Evolutionary conservation across 2,329 filamentous ascomycete genomes (phyloP).

Genomic region (Fonsecaea monophora): DNA sequence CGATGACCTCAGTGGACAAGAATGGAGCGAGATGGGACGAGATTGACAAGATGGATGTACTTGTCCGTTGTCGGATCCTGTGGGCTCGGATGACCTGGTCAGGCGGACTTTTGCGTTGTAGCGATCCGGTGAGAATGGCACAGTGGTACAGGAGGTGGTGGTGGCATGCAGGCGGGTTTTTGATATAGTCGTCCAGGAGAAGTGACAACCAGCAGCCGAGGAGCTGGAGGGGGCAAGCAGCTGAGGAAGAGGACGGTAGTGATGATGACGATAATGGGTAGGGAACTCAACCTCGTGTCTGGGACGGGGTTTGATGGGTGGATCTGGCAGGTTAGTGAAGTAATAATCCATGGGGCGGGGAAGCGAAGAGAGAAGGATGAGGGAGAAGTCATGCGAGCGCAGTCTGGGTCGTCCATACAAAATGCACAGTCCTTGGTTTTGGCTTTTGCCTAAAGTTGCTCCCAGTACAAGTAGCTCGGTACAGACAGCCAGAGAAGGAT

Average conservation of each 20-base stretch:
- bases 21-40: not conserved
- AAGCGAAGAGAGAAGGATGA: not conserved
- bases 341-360: slow-evolving; percentile 9
- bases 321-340: not conserved
- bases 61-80: not conserved
- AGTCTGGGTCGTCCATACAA: not conserved
- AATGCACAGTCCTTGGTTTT: not conserved
- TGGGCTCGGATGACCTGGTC: not conserved
- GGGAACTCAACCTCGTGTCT: slow-evolving; percentile 3
- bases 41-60: slow-evolving; percentile 4
- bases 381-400: not conserved
- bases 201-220: not conserved
- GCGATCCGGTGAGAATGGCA: not conserved
- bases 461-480: not conserved
- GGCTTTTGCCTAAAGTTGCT: not conserved
- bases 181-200: not conserved
- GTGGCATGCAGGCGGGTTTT: not conserved
- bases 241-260: not conserved
- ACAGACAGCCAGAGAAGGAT: not conserved
- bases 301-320: not conserved
- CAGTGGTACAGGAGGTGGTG: not conserved
- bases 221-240: not conserved
- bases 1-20: not conserved
- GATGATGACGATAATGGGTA: not conserved
- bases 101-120: not conserved